These are phyloP conservation scores for Akanthomyces muscarius DNA, from an alignment of 2,329 filamentous ascomycete species.

Conservation along the genomic window DNA sequence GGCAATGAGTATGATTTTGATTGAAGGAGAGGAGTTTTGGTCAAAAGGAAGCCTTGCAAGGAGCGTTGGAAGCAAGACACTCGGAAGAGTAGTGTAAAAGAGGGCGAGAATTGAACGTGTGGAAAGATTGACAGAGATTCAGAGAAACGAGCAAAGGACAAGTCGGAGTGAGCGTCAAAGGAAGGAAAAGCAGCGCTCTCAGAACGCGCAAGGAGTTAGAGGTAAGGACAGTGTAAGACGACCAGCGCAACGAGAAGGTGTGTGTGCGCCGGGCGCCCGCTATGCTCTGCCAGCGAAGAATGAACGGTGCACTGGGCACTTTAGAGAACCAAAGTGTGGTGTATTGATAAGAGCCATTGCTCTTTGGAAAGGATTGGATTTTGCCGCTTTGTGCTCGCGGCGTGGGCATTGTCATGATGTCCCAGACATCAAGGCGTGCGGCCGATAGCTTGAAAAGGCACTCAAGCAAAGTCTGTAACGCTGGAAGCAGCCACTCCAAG, in stretches of 20 bases:
- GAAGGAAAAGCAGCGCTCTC: too few relatives aligned
- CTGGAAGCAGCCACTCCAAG: neutral
- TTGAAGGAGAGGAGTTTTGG: too few relatives aligned
- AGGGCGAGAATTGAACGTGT: too few relatives aligned
- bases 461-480: neutral
- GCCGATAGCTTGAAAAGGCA: neutral
- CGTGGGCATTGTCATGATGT: neutral
- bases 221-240: conserved; percentile 1
- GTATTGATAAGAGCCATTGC: neutral
- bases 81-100: too few relatives aligned
- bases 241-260: neutral
- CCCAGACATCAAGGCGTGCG: neutral
- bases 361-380: neutral
- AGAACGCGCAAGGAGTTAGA: neutral
- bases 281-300: neutral
- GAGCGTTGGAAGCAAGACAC: too few relatives aligned
- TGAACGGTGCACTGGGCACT: neutral
- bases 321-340: too few relatives aligned
- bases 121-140: too few relatives aligned
- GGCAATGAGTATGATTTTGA: too few relatives aligned
- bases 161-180: too few relatives aligned
- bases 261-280: neutral
- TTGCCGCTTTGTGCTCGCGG: neutral
- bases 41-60: too few relatives aligned
- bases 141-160: too few relatives aligned